A percentile compares a stretch with the other conserved stretches of the same genome.
Conservation (phyloP, 2,329 filamentous ascomycete genomes). For the Fusarium mundagurra region DNA sequence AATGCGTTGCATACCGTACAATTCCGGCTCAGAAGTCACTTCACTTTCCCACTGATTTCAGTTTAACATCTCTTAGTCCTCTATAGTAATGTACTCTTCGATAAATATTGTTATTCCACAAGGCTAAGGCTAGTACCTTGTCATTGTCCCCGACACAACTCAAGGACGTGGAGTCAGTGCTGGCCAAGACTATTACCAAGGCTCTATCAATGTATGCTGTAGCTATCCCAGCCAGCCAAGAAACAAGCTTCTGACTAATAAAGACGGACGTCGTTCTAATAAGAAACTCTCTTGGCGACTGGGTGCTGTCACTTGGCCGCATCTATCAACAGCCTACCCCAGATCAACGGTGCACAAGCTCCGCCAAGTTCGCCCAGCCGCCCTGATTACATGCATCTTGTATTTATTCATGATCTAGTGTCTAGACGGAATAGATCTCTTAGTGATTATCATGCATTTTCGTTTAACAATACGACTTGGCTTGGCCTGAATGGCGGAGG, state of each 20-base stretch:
- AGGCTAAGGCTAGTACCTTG: neutral
- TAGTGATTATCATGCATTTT: neutral
- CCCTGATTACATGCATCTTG: conserved; percentile 3
- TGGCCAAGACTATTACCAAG: conserved; percentile 2
- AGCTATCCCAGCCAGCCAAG: conserved; percentile 9
- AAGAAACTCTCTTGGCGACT: conserved; percentile 1
- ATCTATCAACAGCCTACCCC: conserved; percentile 12
- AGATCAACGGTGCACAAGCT: conserved; percentile 22
- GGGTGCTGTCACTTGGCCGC: conserved; percentile 6
- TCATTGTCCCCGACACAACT: neutral
- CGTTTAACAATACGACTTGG: neutral
- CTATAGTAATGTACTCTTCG: neutral
- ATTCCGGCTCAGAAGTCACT: neutral
- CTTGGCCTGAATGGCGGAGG: too few relatives aligned
- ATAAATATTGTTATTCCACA: neutral
- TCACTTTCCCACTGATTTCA: neutral
- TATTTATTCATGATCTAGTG: conserved; percentile 6
- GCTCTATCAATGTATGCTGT: neutral
- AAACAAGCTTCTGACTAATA: neutral
- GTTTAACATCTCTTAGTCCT: neutral
- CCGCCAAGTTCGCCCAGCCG: conserved; percentile 21
- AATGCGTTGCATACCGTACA: neutral
- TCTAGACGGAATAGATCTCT: neutral
- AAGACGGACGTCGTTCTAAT: neutral
- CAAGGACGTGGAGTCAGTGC: neutral